Evolutionary conservation across 352 stramenopile genomes (phyloP).

Genomic region (Phytopythium montanum): DNA sequence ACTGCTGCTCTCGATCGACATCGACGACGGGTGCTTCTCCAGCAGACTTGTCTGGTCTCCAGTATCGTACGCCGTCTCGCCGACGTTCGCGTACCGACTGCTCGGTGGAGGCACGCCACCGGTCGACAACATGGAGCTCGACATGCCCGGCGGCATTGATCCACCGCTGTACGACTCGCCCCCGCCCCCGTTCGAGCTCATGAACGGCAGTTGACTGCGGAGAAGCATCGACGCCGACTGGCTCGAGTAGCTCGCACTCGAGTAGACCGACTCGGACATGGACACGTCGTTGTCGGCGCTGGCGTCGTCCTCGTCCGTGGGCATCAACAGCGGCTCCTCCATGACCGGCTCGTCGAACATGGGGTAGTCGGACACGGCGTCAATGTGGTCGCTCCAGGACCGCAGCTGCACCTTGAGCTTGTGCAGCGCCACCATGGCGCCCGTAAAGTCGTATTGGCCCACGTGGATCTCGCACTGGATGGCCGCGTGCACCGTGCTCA

Average conservation of each 20-base stretch:
- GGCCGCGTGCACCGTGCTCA: constrained; percentile 58
- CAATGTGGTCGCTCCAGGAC: constrained; percentile 80
- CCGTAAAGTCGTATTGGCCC: constrained; percentile 74
- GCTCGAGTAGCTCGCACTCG: constrained; percentile 40
- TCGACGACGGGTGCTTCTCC: constrained; percentile 22
- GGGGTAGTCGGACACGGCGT: constrained; percentile 72
- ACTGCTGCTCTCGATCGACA: constrained; percentile 33
- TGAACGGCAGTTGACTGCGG: constrained; percentile 17
- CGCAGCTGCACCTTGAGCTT: constrained; percentile 60
- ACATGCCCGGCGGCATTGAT: not conserved
- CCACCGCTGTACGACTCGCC: constrained; percentile 8
- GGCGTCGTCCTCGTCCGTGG: constrained; percentile 41
- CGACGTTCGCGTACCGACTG: constrained; percentile 23
- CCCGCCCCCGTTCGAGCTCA: constrained; percentile 7
- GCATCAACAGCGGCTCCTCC: constrained; percentile 16
- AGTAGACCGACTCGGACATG: constrained; percentile 66
- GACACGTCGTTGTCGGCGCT: constrained; percentile 44
- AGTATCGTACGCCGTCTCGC: constrained; percentile 28
- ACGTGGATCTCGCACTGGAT: constrained; percentile 67
- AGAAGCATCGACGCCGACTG: constrained; percentile 22
- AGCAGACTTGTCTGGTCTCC: constrained; percentile 22
- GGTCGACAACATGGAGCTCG: constrained; percentile 3
- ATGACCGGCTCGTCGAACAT: constrained; percentile 48
- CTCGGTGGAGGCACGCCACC: not conserved
- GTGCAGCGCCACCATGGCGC: constrained; percentile 68